These are phyloP conservation scores for Neurospora pannonica DNA, from an alignment of 495 filamentous ascomycete species.

Conservation along the genomic window DNA sequence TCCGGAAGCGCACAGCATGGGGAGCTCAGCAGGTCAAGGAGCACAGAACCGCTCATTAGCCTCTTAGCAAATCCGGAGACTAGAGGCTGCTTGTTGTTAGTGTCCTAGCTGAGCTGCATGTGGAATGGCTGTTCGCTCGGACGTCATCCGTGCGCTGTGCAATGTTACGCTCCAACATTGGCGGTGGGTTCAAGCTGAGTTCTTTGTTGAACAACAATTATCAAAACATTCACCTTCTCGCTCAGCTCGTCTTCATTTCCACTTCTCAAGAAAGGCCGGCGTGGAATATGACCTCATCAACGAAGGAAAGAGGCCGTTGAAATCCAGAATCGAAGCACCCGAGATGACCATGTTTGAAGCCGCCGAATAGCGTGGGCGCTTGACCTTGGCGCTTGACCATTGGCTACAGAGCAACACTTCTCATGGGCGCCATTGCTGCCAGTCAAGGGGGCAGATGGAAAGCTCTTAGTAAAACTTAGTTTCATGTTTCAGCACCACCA, in stretches of 20 bases:
- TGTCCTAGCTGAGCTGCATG: neutral
- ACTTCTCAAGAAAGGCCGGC: neutral
- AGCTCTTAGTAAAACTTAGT: neutral
- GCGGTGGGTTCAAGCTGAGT: neutral
- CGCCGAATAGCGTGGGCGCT: neutral
- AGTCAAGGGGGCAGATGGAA: neutral
- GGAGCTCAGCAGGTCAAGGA: neutral
- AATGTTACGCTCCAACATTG: neutral
- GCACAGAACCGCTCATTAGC: neutral
- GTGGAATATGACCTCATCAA: neutral
- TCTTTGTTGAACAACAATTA: neutral
- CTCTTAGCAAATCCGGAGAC: neutral
- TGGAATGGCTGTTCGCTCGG: neutral
- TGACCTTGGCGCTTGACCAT: neutral
- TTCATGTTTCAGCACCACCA: neutral
- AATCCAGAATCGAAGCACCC: neutral
- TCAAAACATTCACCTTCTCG: neutral
- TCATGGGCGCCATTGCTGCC: neutral
- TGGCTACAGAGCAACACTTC: neutral
- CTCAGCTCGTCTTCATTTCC: neutral
- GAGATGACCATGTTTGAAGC: neutral
- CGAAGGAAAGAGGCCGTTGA: neutral
- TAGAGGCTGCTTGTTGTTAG: neutral
- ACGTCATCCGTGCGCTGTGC: neutral
- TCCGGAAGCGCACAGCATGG: neutral